Evolutionary conservation across 768 basidiomycete species (phyloP).

Genomic region (Flagelloscypha sp.): DNA sequence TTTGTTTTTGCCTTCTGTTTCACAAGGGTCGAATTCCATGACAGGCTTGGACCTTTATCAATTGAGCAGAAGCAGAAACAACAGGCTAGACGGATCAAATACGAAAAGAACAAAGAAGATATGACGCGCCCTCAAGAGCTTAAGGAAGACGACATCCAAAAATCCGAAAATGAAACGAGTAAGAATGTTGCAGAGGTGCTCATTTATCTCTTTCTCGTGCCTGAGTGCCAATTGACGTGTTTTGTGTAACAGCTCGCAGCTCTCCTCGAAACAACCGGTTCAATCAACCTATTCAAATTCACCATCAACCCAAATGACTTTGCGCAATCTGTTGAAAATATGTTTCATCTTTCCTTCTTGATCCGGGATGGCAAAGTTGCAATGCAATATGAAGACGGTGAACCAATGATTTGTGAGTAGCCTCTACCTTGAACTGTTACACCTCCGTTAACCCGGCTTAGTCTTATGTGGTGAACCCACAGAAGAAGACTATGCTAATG

Average conservation of each 20-base stretch:
- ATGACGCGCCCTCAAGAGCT: conserved; percentile 72
- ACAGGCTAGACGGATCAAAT: conserved; percentile 48
- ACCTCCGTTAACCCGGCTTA: conserved; percentile 17
- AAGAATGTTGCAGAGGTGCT: conserved; percentile 72
- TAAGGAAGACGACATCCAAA: conserved; percentile 71
- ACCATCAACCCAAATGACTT: conserved; percentile 87
- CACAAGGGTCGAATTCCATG: conserved; percentile 12
- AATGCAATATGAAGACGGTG: conserved; percentile 60
- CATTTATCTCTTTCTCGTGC: background rate
- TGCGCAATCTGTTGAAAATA: conserved; percentile 91
- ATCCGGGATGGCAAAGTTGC: conserved; percentile 80
- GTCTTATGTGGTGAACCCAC: conserved; percentile 58
- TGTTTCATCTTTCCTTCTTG: conserved; percentile 92
- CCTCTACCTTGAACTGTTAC: background rate
- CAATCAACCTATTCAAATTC: conserved; percentile 77
- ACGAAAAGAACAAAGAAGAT: conserved; percentile 66
- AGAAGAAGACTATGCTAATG: conserved; percentile 52
- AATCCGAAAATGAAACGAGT: conserved; percentile 83
- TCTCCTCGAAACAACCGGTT: conserved; percentile 41
- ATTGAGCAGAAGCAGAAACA: conserved; percentile 77
- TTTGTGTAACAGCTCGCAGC: conserved; percentile 42
- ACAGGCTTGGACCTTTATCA: conserved; percentile 85
- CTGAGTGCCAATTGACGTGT: conserved; percentile 5
- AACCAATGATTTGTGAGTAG: conserved; percentile 66
- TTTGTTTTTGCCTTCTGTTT: conserved; percentile 2